Conservation (phyloP, 129 eudicot species). For the Flaveria ramosissima region DNA sequence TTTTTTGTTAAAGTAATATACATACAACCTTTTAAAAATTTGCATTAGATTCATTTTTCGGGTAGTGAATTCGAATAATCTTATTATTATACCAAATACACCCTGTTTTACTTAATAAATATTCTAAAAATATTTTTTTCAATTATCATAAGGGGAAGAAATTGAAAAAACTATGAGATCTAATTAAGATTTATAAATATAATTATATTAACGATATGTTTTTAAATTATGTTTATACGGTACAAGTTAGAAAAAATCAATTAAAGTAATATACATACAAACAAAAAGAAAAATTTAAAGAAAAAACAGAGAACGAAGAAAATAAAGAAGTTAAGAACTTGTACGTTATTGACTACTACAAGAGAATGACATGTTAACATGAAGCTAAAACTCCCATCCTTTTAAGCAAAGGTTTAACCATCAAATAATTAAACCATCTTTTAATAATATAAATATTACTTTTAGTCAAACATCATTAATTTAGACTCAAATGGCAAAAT, state of each 20-base stretch:
- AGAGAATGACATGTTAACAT: slow-evolving; percentile 34
- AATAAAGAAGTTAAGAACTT: not conserved
- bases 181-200: no score
- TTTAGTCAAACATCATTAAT: slow-evolving; percentile 20
- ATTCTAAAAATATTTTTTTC: no score
- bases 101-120: no score
- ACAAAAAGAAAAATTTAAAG: not conserved
- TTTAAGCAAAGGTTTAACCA: slow-evolving; percentile 23
- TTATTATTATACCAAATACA: no score
- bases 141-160: no score
- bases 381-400: slow-evolving; percentile 23
- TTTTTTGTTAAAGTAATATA: no score
- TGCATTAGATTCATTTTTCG: no score
- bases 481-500: slow-evolving; percentile 27
- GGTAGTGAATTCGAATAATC: no score
- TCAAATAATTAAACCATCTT: slow-evolving; percentile 8
- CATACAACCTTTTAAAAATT: no score
- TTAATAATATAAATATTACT: not conserved
- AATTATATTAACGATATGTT: no score
- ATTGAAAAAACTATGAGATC: no score
- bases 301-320: not conserved
- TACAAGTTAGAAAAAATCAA: not conserved
- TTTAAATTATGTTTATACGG: not conserved
- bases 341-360: slow-evolving; percentile 33
- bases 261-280: not conserved